A percentile compares a stretch with the other conserved stretches of the same genome.
Evolutionary conservation across 192 early-diverging fungal genomes (phyloP).

Genomic region (Dissophora globulifera): DNA sequence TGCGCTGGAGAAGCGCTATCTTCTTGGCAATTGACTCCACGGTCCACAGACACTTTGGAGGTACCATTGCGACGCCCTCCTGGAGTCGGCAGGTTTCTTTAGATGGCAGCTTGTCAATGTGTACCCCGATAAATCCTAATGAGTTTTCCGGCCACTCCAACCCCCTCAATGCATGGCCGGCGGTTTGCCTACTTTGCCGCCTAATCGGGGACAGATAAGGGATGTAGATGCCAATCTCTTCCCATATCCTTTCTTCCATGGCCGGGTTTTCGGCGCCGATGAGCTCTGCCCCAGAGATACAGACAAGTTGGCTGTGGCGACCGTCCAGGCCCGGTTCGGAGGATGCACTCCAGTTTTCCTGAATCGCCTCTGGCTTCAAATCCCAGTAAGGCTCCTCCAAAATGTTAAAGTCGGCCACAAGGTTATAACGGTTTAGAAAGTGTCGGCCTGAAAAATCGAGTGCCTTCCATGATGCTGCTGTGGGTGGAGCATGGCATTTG

Average conservation of each 20-base stretch:
- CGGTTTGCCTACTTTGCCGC: conserved; percentile 5
- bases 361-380: conserved; percentile 33
- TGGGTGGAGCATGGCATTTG: conserved; percentile 35
- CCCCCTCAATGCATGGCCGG: conserved; percentile 17
- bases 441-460: conserved; percentile 46
- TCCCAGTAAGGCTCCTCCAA: conserved; percentile 32
- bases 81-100: conserved; percentile 9
- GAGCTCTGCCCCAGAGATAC: conserved; percentile 40
- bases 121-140: conserved; percentile 37
- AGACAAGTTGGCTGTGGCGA: conserved; percentile 22
- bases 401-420: conserved; percentile 35
- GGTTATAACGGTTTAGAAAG: conserved; percentile 43
- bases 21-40: conserved; percentile 29
- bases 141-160: conserved; percentile 1
- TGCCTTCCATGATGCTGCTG: conserved; percentile 37
- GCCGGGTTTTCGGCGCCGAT: conserved; percentile 24
- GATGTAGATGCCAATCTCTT: conserved; percentile 24
- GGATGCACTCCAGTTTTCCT: conserved; percentile 23
- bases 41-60: conserved; percentile 26
- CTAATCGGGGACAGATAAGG: conserved; percentile 8
- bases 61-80: background rate
- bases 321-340: background rate
- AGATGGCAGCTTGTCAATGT: conserved; percentile 39
- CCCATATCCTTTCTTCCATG: conserved; percentile 42
- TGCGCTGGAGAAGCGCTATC: conserved; percentile 28